A percentile compares a stretch with the other conserved stretches of the same genome.
Evolutionary conservation across 768 basidiomycete genomes (phyloP).

Genomic region (Amanita exitialis): DNA sequence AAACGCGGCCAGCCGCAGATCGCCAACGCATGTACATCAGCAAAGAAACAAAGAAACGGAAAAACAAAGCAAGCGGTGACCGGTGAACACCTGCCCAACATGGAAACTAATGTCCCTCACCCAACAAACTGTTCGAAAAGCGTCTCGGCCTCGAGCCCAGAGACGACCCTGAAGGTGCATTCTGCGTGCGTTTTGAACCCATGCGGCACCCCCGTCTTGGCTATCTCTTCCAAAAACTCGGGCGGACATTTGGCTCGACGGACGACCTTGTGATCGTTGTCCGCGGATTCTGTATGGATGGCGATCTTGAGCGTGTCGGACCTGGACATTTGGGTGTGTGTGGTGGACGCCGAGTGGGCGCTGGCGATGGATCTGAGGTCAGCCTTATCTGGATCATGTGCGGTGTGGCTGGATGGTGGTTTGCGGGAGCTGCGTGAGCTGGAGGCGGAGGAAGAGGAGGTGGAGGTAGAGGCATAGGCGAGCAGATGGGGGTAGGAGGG

Average conservation of each 20-base stretch:
- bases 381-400: neutral
- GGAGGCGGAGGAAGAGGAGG: conserved; percentile 11
- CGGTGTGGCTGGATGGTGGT: neutral
- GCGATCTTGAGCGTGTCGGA: conserved; percentile 4
- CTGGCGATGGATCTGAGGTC: conserved; percentile 5
- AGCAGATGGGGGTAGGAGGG: conserved; percentile 9
- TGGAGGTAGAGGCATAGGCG: conserved; percentile 2
- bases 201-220: conserved; percentile 19
- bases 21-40: neutral
- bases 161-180: conserved; percentile 30
- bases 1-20: neutral
- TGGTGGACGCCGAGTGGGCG: neutral
- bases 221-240: conserved; percentile 33
- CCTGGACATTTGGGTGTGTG: neutral
- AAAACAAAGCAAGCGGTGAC: neutral
- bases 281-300: neutral
- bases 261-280: neutral
- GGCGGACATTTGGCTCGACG: conserved; percentile 33
- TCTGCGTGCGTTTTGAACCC: conserved; percentile 20
- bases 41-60: neutral
- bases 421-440: neutral
- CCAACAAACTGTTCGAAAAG: conserved; percentile 31
- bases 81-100: neutral
- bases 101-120: conserved; percentile 16
- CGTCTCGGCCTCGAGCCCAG: conserved; percentile 28